Percentiles rank a stretch among this genome's conserved stretches.
phyloP scores from a whole-genome alignment of 1,139 yeast species.

The Nakaseomyces bracarensis region DNA sequence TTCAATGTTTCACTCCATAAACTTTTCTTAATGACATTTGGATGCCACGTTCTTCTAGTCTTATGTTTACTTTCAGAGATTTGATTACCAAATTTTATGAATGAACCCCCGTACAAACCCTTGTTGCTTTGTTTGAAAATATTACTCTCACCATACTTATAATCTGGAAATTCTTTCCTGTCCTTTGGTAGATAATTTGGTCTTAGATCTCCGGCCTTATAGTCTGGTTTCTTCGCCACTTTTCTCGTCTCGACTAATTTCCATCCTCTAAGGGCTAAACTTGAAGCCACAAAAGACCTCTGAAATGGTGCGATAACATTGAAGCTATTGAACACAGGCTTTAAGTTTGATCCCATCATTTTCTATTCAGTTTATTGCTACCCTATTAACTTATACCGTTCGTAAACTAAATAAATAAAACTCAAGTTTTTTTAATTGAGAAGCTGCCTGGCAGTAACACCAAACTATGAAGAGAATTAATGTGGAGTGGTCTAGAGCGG shows the following conservation, averaged over 20 bases:
- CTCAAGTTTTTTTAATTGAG: no score
- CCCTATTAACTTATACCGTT: no score
- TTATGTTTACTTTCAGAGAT: constrained; percentile 73
- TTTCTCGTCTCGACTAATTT: constrained; percentile 37
- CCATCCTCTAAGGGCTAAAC: constrained; percentile 30
- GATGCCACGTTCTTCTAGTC: constrained; percentile 68
- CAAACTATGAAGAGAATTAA: no score
- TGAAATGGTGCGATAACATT: neutral
- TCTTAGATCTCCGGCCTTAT: constrained; percentile 39
- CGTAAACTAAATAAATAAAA: no score
- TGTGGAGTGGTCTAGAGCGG: no score
- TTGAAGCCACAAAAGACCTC: constrained; percentile 13
- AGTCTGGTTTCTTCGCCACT: constrained; percentile 33
- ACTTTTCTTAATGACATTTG: constrained; percentile 66
- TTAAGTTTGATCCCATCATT: neutral
- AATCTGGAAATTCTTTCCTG: constrained; percentile 55
- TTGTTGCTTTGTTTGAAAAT: constrained; percentile 77
- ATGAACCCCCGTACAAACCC: constrained; percentile 86
- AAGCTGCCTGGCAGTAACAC: no score
- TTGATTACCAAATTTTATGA: constrained; percentile 67
- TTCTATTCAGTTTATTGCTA: neutral
- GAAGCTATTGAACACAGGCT: constrained; percentile 1
- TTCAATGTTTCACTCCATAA: constrained; percentile 80
- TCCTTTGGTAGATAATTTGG: constrained; percentile 44
- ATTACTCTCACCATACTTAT: constrained; percentile 72